phyloP scores from a whole-genome alignment of 2,329 filamentous ascomycete genomes.

The Neofusicoccum ribis region DNA sequence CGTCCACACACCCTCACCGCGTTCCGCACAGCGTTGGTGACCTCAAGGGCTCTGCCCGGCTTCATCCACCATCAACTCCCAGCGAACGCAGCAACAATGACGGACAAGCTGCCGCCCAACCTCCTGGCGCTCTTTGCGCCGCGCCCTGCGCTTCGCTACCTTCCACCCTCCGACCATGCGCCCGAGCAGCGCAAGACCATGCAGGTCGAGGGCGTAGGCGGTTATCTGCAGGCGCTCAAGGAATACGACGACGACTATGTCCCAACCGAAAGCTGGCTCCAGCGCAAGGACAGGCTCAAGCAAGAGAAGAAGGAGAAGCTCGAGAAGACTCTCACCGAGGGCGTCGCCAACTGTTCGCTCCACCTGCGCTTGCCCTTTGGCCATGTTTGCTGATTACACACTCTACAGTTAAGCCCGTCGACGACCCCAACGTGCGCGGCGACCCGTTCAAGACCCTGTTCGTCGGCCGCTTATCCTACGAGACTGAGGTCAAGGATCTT shows the following conservation, averaged over 20 bases:
- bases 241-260: conserved; percentile 76
- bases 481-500: conserved; percentile 83
- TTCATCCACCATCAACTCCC: neutral
- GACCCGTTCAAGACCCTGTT: conserved; percentile 96
- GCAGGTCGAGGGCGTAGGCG: conserved; percentile 69
- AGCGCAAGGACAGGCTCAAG: conserved; percentile 81
- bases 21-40: neutral
- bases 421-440: conserved; percentile 86
- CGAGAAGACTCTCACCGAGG: conserved; percentile 64
- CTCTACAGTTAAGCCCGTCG: conserved; percentile 69
- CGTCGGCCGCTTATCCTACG: conserved; percentile 85
- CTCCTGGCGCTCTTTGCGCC: conserved; percentile 93
- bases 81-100: conserved; percentile 60
- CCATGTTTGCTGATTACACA: neutral
- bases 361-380: neutral
- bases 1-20: neutral
- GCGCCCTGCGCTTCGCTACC: conserved; percentile 86
- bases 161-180: conserved; percentile 78
- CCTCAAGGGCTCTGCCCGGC: neutral
- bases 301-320: conserved; percentile 72
- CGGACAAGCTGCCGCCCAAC: conserved; percentile 91
- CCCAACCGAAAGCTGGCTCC: conserved; percentile 90
- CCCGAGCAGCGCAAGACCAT: conserved; percentile 79
- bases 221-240: conserved; percentile 71
- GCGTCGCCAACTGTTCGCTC: conserved; percentile 62